Conservation (phyloP, 257 asterid genomes). For the Echites panduratus region DNA sequence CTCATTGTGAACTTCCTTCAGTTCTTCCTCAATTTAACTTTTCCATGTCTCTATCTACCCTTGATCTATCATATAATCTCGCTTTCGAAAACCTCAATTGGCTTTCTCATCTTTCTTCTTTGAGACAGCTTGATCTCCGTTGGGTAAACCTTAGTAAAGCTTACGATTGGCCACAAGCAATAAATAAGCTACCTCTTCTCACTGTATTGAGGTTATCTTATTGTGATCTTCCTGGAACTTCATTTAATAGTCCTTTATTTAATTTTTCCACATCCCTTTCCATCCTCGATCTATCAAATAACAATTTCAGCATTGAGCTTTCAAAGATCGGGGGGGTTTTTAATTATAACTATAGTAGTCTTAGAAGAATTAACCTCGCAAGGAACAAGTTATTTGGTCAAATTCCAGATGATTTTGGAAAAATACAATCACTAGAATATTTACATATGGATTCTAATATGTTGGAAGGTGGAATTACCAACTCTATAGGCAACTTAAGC, state of each 20-base stretch:
- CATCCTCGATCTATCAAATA: not conserved
- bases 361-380: conserved; percentile 8
- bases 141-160: not conserved
- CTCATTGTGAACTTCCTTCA: not conserved
- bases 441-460: not conserved
- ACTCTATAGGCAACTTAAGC: conserved; percentile 1
- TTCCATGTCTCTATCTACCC: not conserved
- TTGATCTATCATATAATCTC: not conserved
- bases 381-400: conserved; percentile 9
- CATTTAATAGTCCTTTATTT: not conserved
- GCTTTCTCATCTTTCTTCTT: conserved; percentile 19
- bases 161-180: not conserved
- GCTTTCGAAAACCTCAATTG: conserved; percentile 4
- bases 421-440: conserved; percentile 7
- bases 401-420: not conserved
- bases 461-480: not conserved
- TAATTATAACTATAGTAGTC: not conserved
- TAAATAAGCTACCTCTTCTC: not conserved
- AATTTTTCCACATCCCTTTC: not conserved
- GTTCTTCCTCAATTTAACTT: not conserved
- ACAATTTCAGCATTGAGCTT: conserved; percentile 2
- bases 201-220: not conserved
- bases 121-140: conserved; percentile 1
- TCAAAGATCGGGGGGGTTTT: conserved; percentile 18
- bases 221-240: not conserved